A percentile compares a stretch with the other conserved stretches of the same genome.
Conservation (phyloP, 768 basidiomycete species). For the Naganishia onofrii region DNA sequence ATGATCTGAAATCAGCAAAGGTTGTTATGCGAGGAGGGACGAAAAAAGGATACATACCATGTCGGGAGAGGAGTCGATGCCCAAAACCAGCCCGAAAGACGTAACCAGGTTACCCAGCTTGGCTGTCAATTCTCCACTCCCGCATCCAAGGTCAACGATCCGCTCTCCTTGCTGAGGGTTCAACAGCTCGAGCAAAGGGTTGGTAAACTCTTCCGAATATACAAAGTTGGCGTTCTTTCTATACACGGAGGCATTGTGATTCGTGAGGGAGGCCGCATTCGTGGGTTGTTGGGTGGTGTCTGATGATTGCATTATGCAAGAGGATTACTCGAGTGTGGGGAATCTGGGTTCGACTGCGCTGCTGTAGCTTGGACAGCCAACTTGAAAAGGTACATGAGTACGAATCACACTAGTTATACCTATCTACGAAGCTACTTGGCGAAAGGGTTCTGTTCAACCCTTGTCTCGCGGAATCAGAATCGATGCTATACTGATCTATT, state of each 20-base stretch:
- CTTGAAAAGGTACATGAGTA: no score
- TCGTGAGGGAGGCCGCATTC: slow-evolving; percentile 33
- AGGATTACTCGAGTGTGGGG: not conserved
- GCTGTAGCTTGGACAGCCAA: not conserved
- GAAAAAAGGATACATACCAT: slow-evolving; percentile 59
- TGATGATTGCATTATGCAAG: not conserved
- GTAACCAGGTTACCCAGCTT: slow-evolving; percentile 61
- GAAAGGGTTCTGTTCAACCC: not conserved
- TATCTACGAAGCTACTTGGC: no score
- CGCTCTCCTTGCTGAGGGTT: slow-evolving; percentile 65
- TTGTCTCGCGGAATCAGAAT: not conserved
- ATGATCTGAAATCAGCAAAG: not conserved
- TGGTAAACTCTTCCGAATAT: slow-evolving; percentile 58
- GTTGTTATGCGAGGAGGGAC: not conserved
- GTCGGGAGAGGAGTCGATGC: slow-evolving; percentile 66
- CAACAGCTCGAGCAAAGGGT: slow-evolving; percentile 63
- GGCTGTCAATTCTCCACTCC: slow-evolving; percentile 72
- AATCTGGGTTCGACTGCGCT: not conserved
- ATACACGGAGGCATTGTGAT: slow-evolving; percentile 59
- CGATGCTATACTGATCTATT: not conserved
- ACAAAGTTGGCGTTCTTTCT: slow-evolving; percentile 68
- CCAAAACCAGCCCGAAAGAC: slow-evolving; percentile 61
- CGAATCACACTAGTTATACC: no score
- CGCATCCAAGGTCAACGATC: slow-evolving; percentile 65
- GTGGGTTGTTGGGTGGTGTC: not conserved